These are phyloP conservation scores for Tremella yokohamensis DNA, from an alignment of 768 basidiomycete species.

Conservation along the genomic window DNA sequence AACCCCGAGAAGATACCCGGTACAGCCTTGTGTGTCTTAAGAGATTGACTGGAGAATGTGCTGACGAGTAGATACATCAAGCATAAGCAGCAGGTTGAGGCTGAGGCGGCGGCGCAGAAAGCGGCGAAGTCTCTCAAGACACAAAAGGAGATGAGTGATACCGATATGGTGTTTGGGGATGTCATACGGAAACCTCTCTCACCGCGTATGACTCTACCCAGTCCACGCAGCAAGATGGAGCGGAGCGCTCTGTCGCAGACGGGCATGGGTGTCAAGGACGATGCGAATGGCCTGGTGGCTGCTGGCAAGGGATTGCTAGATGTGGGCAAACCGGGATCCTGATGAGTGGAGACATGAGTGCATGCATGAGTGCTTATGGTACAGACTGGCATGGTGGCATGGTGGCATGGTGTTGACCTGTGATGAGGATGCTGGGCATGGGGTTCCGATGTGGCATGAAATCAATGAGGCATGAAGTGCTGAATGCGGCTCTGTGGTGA, in stretches of 20 bases:
- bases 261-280: constrained; percentile 42
- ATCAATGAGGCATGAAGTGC: no score
- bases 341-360: constrained; percentile 5
- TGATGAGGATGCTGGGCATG: constrained; percentile 6
- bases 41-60: no score
- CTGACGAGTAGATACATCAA: constrained; percentile 47
- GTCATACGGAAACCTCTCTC: constrained; percentile 27
- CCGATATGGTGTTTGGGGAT: constrained; percentile 42
- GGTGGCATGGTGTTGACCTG: neutral
- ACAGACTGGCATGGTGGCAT: neutral
- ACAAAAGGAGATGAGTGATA: constrained; percentile 22
- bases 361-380: neutral
- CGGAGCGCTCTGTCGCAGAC: constrained; percentile 9
- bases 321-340: constrained; percentile 28
- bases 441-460: no score
- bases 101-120: constrained; percentile 34
- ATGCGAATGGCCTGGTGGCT: constrained; percentile 32
- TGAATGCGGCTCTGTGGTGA: no score
- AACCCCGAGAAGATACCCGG: constrained; percentile 94
- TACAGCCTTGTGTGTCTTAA: constrained; percentile 55
- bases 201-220: constrained; percentile 23
- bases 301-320: constrained; percentile 41
- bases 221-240: constrained; percentile 4
- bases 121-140: constrained; percentile 38
- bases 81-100: constrained; percentile 46